Conservation (phyloP, 148 eudicot species). For the Cornus suecica region DNA sequence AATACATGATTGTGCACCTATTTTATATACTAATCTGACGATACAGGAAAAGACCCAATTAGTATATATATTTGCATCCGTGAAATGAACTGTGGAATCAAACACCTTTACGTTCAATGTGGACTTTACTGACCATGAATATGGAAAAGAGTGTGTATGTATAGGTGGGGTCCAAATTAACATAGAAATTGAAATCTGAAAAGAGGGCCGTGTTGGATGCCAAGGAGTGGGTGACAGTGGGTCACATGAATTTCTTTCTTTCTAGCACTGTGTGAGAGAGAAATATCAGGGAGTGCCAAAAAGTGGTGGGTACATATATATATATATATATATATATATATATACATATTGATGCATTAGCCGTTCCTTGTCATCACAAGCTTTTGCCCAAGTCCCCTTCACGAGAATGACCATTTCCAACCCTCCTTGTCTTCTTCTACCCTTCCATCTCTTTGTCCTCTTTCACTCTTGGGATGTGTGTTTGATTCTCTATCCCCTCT, state of each 20-base stretch:
- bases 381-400: constrained; percentile 35
- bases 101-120: neutral
- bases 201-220: neutral
- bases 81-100: neutral
- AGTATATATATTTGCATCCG: neutral
- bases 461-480: constrained; percentile 59
- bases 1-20: neutral
- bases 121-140: neutral
- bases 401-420: constrained; percentile 55
- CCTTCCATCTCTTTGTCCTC: constrained; percentile 46
- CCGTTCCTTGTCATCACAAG: constrained; percentile 29
- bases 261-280: too few relatives aligned
- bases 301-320: constrained; percentile 16
- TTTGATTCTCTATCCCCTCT: constrained; percentile 23
- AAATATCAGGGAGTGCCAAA: constrained; percentile 6
- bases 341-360: constrained; percentile 14
- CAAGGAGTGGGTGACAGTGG: constrained; percentile 24
- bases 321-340: too few relatives aligned
- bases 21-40: too few relatives aligned
- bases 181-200: neutral
- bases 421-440: constrained; percentile 31
- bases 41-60: too few relatives aligned
- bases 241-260: constrained; percentile 11
- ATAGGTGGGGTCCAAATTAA: neutral
- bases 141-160: neutral